Base-by-base conservation (phyloP, 805 yeast genomes). In the Metschnikowia lochheadii region DNA sequence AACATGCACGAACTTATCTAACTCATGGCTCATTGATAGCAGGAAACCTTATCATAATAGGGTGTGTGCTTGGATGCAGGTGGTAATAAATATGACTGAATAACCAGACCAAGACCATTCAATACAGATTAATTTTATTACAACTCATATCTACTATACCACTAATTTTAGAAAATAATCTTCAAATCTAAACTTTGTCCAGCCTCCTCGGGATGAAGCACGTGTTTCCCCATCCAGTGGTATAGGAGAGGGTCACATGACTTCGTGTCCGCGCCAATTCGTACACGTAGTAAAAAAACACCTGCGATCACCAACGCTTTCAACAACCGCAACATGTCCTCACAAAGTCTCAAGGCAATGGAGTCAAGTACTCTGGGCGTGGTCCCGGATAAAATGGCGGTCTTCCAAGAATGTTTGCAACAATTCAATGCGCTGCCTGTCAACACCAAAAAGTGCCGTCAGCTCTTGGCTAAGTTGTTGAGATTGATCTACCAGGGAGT, bases 351-450 rank as follows among this genome's bases (percentile, higher is more conserved):
- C 72, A 90, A 89, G 75, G 87, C 88, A 73, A 82, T 79, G 70
- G 97, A 90, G 64, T 89, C 87, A 65, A 65, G 64, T 49, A 65
- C 80, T 49, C 88, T 79, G 58, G 53, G 61, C 18, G 75, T 85
- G 33, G 68, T 80, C 59, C 95, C 96, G 50, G 98, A 94, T 72
- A 91, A 91, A 72, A 94, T 94, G 98, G 85, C 97, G 10, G 91
- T 94, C 55, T 92, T 87, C 69, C 99, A 94, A 72, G 96, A 91
- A 67, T 91, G 97, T 76, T 75, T 89, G 63, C 87, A 87, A 58
- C 91, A 88, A 53, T 94, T 94, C 79, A 92, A 91, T 73, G 89
- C 91, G 56, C 80, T 94, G 40, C 96, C 96, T 10, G 85, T 91
- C 52, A 85, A 87, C 61, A 87, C 97, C 26, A 86, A 84, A 60